Conservation (phyloP, 1,284 basidiomycete species). For the Ustilago esculenta region DNA sequence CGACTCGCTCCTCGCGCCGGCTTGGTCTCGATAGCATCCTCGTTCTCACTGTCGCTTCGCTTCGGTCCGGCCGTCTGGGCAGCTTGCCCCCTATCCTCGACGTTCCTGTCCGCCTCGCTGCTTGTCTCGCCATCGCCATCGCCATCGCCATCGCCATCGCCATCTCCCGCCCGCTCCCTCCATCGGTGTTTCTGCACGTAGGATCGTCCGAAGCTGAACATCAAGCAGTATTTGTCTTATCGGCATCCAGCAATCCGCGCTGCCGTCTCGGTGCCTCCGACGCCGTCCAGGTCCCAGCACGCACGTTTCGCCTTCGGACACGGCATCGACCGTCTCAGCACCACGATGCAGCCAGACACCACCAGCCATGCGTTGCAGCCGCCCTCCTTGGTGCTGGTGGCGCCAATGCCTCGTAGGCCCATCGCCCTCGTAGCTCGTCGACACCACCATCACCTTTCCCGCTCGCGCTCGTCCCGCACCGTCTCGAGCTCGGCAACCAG, state of each 20-base stretch:
- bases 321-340: not conserved
- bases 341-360: constrained; percentile 15
- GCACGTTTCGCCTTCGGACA: too few relatives aligned
- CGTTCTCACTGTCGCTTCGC: too few relatives aligned
- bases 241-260: not conserved
- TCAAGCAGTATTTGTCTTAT: not conserved
- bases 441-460: constrained; percentile 30
- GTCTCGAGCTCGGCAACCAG: constrained; percentile 1
- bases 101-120: too few relatives aligned
- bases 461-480: constrained; percentile 26
- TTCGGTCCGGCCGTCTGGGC: too few relatives aligned
- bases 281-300: not conserved
- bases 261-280: not conserved
- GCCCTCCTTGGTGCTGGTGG: constrained; percentile 33
- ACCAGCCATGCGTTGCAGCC: constrained; percentile 13
- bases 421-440: constrained; percentile 43
- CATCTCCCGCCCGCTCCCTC: too few relatives aligned
- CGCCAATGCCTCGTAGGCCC: constrained; percentile 43
- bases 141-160: too few relatives aligned
- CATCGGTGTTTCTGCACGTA: too few relatives aligned
- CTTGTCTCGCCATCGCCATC: too few relatives aligned
- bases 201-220: not conserved
- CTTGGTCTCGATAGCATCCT: too few relatives aligned
- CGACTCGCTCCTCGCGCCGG: too few relatives aligned
- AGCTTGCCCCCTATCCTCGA: too few relatives aligned